Base-by-base conservation (phyloP, 129 eudicot genomes). In the Dittrichia graveolens region DNA sequence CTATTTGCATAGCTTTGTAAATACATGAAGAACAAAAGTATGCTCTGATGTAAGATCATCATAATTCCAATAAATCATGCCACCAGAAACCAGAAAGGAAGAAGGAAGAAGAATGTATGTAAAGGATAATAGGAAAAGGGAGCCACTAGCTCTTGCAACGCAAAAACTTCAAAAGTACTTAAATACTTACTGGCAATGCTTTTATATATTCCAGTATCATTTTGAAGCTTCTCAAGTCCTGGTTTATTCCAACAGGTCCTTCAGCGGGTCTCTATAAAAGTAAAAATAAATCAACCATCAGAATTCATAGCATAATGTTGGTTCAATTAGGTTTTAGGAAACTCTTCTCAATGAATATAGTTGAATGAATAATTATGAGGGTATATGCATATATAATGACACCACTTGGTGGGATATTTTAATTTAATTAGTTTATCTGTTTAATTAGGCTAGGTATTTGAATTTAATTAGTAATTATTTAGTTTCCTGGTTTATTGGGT, bases 161-260 rank as follows among this genome's bases (percentile, higher is more conserved):
- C 55, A 12, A 62, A 34, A 71, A 41, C n/a, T 46, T 35, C 16
- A 60, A 5, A 63, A 37, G 15, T 46, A 83, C 90, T 82, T 83
- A 90, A 37, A 24, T 46, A 83, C 90, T 82, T 83, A 90, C 96
- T 12, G 98, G 98, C 85, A 90, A 82, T 80, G 98, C 98, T 86
- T 94, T 94, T 62, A 94, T 86, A 74, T 94, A 94, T 75, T 90
- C 98, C 80, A 94, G 58, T 77, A 87, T 86, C 74, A 94, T 69
- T 75, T 90, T 78, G 76, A 94, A 94, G 88, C 92, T 89, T 88
- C 98, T 87, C 81, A 88, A 71, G 78, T 94, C 98, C 76, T 94
- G 96, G 42, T 83, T 90, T 43, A 57, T 71, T 57, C 90, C 85
- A 42, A 63, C 74, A 75, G 85, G 78, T 52, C 87, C 96, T 45